These are phyloP conservation scores for Dendrobium chrysotoxum DNA, from an alignment of 106 monocot species.

Conservation along the genomic window DNA sequence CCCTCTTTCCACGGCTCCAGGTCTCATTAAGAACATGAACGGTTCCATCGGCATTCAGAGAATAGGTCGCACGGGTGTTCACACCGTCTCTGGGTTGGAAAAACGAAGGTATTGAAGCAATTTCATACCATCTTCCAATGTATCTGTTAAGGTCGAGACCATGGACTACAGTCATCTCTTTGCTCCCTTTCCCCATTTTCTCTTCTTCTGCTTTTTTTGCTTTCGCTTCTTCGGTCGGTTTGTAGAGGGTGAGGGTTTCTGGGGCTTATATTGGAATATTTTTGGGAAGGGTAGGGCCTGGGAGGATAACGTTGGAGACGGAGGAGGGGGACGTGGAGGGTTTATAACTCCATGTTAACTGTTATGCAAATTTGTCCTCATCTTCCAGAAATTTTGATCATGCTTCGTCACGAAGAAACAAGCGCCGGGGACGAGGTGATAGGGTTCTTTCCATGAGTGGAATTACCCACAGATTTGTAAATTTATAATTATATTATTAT, in stretches of 20 bases:
- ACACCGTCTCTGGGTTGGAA: conserved; percentile 67
- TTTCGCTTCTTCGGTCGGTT: not conserved
- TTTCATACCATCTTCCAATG: conserved; percentile 99
- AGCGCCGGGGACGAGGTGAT: too few species aligned
- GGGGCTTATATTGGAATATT: not conserved
- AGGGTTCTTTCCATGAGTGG: too few species aligned
- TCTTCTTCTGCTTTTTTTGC: not conserved
- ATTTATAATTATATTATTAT: too few species aligned
- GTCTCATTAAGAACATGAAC: conserved; percentile 90
- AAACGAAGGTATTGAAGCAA: conserved; percentile 77
- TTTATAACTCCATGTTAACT: not conserved
- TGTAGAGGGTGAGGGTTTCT: not conserved
- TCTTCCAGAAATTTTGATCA: too few species aligned
- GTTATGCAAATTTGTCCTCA: too few species aligned
- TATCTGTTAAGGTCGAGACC: conserved; percentile 65
- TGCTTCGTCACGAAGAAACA: too few species aligned
- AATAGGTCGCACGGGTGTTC: conserved; percentile 87
- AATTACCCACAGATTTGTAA: too few species aligned
- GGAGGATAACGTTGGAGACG: not conserved
- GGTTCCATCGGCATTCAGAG: conserved; percentile 47
- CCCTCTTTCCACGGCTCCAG: conserved; percentile 70
- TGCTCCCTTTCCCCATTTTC: conserved; percentile 13
- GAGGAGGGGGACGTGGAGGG: not conserved
- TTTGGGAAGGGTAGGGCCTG: not conserved
- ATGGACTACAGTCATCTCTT: conserved; percentile 57